A percentile compares a stretch with the other conserved stretches of the same genome.
Conservation (phyloP, 768 basidiomycete species). For the Leccinum longicurvipes region DNA sequence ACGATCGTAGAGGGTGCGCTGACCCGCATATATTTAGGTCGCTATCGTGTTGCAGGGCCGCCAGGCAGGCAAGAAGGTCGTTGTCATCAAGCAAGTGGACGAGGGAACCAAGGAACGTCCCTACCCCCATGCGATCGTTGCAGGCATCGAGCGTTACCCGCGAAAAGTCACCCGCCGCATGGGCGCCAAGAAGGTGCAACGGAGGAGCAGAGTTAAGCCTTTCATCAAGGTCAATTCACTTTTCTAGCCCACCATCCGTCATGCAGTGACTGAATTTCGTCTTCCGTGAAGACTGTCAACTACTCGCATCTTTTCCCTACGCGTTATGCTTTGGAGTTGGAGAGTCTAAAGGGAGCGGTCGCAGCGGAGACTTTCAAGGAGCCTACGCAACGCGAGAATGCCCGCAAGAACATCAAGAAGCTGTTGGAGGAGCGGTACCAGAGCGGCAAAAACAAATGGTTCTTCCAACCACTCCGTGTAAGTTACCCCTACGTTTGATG, state of each 20-base stretch:
- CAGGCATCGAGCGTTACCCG: conserved; percentile 97
- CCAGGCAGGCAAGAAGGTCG: conserved; percentile 99
- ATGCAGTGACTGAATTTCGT: neutral
- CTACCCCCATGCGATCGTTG: conserved; percentile 98
- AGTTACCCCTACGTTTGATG: conserved; percentile 17
- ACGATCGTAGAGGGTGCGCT: neutral
- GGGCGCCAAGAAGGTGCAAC: conserved; percentile 92
- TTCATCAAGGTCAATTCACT: conserved; percentile 86
- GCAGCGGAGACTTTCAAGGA: conserved; percentile 94
- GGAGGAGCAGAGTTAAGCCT: conserved; percentile 97
- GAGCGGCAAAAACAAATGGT: conserved; percentile 96
- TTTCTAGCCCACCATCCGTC: neutral
- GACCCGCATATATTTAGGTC: conserved; percentile 47
- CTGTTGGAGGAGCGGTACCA: conserved; percentile 93
- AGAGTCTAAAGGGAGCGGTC: conserved; percentile 86
- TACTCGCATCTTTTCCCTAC: conserved; percentile 99
- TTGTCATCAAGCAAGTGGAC: conserved; percentile 96
- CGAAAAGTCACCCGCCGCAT: conserved; percentile 96
- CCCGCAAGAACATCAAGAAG: conserved; percentile 97
- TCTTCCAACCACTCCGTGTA: conserved; percentile 86
- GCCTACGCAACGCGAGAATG: conserved; percentile 88
- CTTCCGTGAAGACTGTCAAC: conserved; percentile 70
- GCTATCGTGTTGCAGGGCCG: conserved; percentile 98
- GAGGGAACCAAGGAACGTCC: conserved; percentile 95
- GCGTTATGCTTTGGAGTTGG: conserved; percentile 96